Evolutionary conservation across 2,329 filamentous ascomycete genomes (phyloP), one percentile per base, ranked within the genome.

Genomic region (Sclerotinia borealis): DNA sequence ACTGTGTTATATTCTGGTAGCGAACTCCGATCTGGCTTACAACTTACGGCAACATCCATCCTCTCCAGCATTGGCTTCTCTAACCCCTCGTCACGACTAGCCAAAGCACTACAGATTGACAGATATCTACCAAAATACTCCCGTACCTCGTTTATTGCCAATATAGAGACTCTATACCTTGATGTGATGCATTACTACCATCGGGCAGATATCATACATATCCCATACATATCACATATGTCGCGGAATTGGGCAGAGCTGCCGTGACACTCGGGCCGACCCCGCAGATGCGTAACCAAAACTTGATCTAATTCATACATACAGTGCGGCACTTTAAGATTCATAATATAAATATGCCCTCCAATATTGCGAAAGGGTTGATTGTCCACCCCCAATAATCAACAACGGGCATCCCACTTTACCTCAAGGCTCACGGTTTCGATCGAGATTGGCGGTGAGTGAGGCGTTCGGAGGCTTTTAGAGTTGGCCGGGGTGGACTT

Each of bases 361-460:
- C 48, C 49, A 54, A 45, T 48, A 17, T 56, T 45, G 39, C 37
- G 49, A 61, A 45, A 37, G 19, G 34, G 34, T 22, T 59, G 17
- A 43, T 31, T 43, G 36, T 36, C 43, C 34, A n/a, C 1, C 3
- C 41, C 29, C 39, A 25, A 15, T 47, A 34, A 59, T 59, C 55
- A 47, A 27, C n/a, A 48, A 31, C 39, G 41, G 41, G 41, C 60
- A 58, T 56, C 31, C 60, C 51, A 62, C 51, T 56, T 56, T 22
- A 56, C 13, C 49, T 56, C 36, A 47, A 17, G 13, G n/a, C n/a
- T n/a, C n/a, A n/a, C n/a, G n/a, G n/a, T n/a, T 34, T 55, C 43
- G 29, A 62, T 63, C 60, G 34, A 58, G 51, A 63, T 63, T 58
- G 27, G 51, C 60, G 60, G 51, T 63, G 60, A 63, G 60, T 10